Conservation (phyloP, 768 basidiomycete species). For the Mycena crocata region DNA sequence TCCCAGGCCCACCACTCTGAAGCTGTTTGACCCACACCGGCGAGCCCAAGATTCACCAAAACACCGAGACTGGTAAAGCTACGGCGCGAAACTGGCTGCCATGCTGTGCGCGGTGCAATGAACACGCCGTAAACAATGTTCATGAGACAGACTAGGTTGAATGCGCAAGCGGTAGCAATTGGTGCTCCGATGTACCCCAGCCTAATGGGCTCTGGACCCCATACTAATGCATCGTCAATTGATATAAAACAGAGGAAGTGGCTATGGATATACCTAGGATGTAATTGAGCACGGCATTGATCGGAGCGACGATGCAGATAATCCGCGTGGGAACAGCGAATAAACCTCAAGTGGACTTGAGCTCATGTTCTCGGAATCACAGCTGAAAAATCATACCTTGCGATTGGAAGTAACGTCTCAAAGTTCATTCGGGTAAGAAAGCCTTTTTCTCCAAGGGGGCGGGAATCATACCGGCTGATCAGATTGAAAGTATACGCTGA, state of each 20-base stretch:
- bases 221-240: slow-evolving; percentile 56
- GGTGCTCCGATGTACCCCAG: slow-evolving; percentile 95
- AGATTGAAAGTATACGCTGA: slow-evolving; percentile 64
- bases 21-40: slow-evolving; percentile 88
- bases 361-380: not conserved
- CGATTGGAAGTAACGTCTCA: slow-evolving; percentile 84
- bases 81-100: slow-evolving; percentile 77
- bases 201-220: slow-evolving; percentile 83
- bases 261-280: slow-evolving; percentile 69
- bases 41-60: slow-evolving; percentile 80
- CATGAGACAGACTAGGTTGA: slow-evolving; percentile 81
- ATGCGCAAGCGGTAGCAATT: slow-evolving; percentile 87
- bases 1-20: slow-evolving; percentile 99
- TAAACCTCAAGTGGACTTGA: slow-evolving; percentile 58
- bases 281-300: slow-evolving; percentile 88
- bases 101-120: slow-evolving; percentile 77
- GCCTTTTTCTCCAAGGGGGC: not conserved
- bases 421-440: slow-evolving; percentile 7
- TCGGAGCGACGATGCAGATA: slow-evolving; percentile 83
- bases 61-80: slow-evolving; percentile 77
- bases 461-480: slow-evolving; percentile 54
- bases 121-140: slow-evolving; percentile 74
- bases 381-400: slow-evolving; percentile 60
- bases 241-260: not conserved
- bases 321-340: slow-evolving; percentile 90